phyloP scores from a whole-genome alignment of 352 stramenopile species.

The Phytopythium kandeliae region DNA sequence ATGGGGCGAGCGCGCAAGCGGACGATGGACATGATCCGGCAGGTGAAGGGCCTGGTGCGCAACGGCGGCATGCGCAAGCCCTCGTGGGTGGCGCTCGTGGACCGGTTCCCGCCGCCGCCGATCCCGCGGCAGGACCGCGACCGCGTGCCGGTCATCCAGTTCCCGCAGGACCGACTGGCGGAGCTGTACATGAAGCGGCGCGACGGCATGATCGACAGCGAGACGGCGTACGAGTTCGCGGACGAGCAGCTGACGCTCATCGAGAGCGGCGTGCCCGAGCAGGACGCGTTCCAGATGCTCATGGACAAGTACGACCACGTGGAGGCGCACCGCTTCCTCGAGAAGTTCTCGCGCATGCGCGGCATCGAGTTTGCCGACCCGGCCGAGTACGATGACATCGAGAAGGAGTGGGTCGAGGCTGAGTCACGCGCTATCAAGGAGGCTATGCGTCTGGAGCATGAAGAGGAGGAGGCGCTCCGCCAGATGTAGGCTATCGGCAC shows the following conservation, averaged over 20 bases:
- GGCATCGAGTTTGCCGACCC: constrained; percentile 74
- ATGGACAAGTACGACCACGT: constrained; percentile 83
- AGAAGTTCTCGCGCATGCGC: constrained; percentile 77
- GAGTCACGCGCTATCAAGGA: constrained; percentile 80
- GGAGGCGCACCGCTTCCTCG: constrained; percentile 71
- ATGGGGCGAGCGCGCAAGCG: constrained; percentile 75
- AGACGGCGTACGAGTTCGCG: constrained; percentile 84
- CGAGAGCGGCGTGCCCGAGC: constrained; percentile 70
- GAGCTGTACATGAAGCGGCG: constrained; percentile 78
- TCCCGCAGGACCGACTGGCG: constrained; percentile 79
- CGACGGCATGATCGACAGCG: constrained; percentile 58
- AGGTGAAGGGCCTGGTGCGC: constrained; percentile 70
- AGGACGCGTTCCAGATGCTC: constrained; percentile 78
- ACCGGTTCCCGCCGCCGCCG: constrained; percentile 70
- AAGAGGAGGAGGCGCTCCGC: constrained; percentile 69
- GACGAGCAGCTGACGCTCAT: constrained; percentile 85
- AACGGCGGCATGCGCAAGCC: constrained; percentile 75
- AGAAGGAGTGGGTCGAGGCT: constrained; percentile 73
- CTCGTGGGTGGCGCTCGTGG: constrained; percentile 65
- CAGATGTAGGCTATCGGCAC: constrained; percentile 67
- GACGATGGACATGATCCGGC: constrained; percentile 72
- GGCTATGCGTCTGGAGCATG: constrained; percentile 78
- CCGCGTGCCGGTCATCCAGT: constrained; percentile 71
- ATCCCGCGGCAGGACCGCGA: constrained; percentile 71
- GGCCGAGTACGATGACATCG: constrained; percentile 77